Evolutionary conservation across 2,329 filamentous ascomycete species (phyloP), one percentile per base, ranked within the genome.

Genomic region (Ascochyta koolunga): DNA sequence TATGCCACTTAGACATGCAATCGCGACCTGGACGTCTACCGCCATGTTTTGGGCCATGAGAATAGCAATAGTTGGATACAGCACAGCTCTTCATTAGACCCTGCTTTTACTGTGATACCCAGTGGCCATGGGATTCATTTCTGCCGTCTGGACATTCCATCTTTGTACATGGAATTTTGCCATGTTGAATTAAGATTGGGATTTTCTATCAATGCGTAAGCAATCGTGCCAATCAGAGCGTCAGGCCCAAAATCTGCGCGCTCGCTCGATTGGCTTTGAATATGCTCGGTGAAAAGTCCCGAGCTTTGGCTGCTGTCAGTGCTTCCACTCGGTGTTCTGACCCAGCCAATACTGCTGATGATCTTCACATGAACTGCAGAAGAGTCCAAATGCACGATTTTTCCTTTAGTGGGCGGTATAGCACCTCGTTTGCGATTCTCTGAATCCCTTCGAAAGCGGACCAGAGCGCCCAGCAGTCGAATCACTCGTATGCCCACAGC

Each of bases 1-100:
- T 41, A 35, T 45, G 36, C 29, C 40, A 36, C 21, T 9, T 11
- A 21, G 40, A 29, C 40, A 41, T 39, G 19, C 31, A 19, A 40
- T 7, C 25, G 35, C 35, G 35, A 22, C n/a, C 9, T 21, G 39
- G 19, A 41, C 15, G 36, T 35, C 27, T 41, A 35, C n/a, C n/a
- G n/a, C n/a, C n/a, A n/a, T n/a, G n/a, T n/a, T n/a, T n/a, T n/a
- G n/a, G n/a, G n/a, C n/a, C 3, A 2, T 27, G 25, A 3, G 11
- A 11, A 38, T 35, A 42, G 19, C 29, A 29, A 44, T 36, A 22
- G 22, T 44, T 27, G 27, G 49, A 49, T 40, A 45, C 31, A 39
- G 25, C 9, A n/a, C 16, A 24, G 24, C 36, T 18, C 13, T 35
- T 11, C 2, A 16, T 11, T 27, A 9, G 35, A 33, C 33, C 29